Base-by-base conservation (phyloP, 176 grass and related monocot species). In the Paspalum notatum region DNA sequence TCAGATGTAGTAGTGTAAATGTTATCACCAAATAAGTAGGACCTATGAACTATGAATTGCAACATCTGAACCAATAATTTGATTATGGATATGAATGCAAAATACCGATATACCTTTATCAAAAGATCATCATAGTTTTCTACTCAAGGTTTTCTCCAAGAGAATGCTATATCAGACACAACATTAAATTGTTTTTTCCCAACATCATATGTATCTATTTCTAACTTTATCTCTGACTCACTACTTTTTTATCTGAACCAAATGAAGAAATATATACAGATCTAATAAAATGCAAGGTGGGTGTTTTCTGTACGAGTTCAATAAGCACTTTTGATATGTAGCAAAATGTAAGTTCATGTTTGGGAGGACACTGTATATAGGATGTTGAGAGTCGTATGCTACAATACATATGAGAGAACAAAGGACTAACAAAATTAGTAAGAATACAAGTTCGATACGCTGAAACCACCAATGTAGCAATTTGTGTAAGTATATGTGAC, bases 231-330 rank as follows among this genome's bases (percentile, higher is more conserved):
- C 42, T 46, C 42, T 46, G 45, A 46, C 38, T 74, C 3, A 8
- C 38, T 10, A 72, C 22, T 72, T 18, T 18, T 10, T 52, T 52
- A 27, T 72, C 0, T 5, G 1, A 51, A 37, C 48, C 14, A 49
- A 21, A 51, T 13, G 32, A 54, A 38, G 8, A 64, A 38, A 50
- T 6, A 26, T 10, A 32, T 12, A 46, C 17, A 0, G 10, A 25
- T 27, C 24, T 46, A 26, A 56, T 53, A 24, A 68, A 53, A 80
- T 80, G 63, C 15, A 80, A 68, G 74, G 16, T n/a, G 43, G 44
- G 20, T 18, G 71, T 40, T 12, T 11, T 54, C 2, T 39, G 27
- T 73, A 73, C 69, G 54, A 20, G 9, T 38, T 17, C 6, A 81
- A 46, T 40, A 32, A 18, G n/a, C 12, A 42, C 21, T 65, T 68